Conservation (phyloP, 2,329 filamentous ascomycete species). For the Calonectria hongkongensis region DNA sequence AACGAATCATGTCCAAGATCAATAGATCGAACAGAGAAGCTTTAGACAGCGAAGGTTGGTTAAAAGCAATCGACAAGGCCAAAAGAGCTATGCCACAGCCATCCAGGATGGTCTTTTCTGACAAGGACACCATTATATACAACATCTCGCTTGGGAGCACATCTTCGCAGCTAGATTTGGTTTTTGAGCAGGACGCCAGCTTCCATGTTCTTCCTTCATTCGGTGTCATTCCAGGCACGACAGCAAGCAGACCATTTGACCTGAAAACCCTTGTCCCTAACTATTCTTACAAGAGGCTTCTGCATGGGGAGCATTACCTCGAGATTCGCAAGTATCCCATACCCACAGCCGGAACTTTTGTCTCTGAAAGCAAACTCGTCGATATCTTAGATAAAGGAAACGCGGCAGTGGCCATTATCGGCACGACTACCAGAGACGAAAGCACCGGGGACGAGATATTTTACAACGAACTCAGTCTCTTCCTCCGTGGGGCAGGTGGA, state of each 20-base stretch:
- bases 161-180: constrained; percentile 48
- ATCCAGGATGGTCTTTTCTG: constrained; percentile 61
- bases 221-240: constrained; percentile 94
- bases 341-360: constrained; percentile 85
- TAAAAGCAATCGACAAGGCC: constrained; percentile 80
- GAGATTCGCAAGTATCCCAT: constrained; percentile 94
- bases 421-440: constrained; percentile 88
- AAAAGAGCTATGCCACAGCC: constrained; percentile 73
- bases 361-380: constrained; percentile 86
- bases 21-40: constrained; percentile 72
- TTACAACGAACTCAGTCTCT: constrained; percentile 95
- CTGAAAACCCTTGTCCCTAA: constrained; percentile 91
- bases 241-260: constrained; percentile 85
- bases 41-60: constrained; percentile 74
- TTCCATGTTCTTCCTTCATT: constrained; percentile 96
- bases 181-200: constrained; percentile 85
- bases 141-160: constrained; percentile 96
- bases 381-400: constrained; percentile 97
- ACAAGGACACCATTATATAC: constrained; percentile 89
- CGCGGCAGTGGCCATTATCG: constrained; percentile 87
- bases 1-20: constrained; percentile 88
- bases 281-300: constrained; percentile 98
- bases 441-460: constrained; percentile 92
- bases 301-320: constrained; percentile 98
- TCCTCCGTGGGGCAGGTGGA: constrained; percentile 91